Evolutionary conservation across 2,329 filamentous ascomycete genomes (phyloP).

Genomic region (Acarospora socialis): DNA sequence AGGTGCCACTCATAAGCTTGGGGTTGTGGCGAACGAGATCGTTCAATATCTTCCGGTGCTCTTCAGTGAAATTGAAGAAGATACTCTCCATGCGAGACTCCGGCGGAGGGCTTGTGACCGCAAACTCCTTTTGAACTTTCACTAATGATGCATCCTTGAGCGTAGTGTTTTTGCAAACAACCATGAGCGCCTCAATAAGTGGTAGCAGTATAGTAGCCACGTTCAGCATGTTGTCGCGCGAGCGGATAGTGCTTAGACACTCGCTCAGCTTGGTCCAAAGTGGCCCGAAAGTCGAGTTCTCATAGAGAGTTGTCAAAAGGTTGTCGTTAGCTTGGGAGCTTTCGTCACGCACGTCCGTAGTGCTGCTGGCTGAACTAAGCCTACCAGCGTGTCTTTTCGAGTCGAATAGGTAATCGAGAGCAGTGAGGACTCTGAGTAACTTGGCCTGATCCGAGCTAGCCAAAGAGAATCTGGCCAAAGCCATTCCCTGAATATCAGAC

Average conservation of each 20-base stretch:
- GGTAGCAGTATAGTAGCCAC: slow-evolving; percentile 91
- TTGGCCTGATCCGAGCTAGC: slow-evolving; percentile 95
- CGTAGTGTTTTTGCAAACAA: slow-evolving; percentile 96
- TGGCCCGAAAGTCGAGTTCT: slow-evolving; percentile 75
- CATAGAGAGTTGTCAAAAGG: slow-evolving; percentile 74
- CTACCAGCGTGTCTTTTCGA: slow-evolving; percentile 45
- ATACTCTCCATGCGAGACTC: slow-evolving; percentile 73
- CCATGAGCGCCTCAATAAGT: slow-evolving; percentile 93
- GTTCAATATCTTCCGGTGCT: slow-evolving; percentile 93
- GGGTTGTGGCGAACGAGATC: slow-evolving; percentile 94
- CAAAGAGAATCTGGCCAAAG: slow-evolving; percentile 88
- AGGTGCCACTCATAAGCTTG: slow-evolving; percentile 96
- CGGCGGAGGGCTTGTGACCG: slow-evolving; percentile 60
- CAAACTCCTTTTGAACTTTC: slow-evolving; percentile 49
- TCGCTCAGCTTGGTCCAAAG: slow-evolving; percentile 88
- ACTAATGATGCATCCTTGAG: slow-evolving; percentile 49
- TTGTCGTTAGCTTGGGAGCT: slow-evolving; percentile 59
- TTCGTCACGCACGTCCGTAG: slow-evolving; percentile 37
- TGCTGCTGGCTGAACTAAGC: slow-evolving; percentile 18
- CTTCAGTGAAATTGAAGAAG: slow-evolving; percentile 96
- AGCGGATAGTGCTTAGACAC: slow-evolving; percentile 73
- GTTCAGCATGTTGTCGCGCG: slow-evolving; percentile 90
- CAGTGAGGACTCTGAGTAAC: slow-evolving; percentile 77
- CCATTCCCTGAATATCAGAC: slow-evolving; percentile 89
- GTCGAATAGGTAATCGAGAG: slow-evolving; percentile 90